These are phyloP conservation scores for Plasmodium blacklocki DNA, from an alignment of 169 alveolate species.

Conservation along the genomic window DNA sequence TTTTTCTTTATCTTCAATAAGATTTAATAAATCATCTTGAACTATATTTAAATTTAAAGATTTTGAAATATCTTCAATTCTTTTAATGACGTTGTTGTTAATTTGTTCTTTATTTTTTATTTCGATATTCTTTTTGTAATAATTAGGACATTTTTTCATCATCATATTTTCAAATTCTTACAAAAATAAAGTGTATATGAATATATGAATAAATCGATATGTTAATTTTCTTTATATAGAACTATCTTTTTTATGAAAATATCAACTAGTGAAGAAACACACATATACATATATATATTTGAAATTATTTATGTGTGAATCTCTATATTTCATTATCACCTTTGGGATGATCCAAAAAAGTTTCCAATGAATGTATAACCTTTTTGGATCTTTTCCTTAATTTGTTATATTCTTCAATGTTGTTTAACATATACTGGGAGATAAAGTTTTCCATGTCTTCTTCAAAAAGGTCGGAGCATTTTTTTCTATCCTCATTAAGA, in stretches of 20 bases:
- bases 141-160: conserved; percentile 48
- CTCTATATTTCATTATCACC: conserved; percentile 14
- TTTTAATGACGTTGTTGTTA: conserved; percentile 11
- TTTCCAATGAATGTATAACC: conserved; percentile 13
- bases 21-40: background rate
- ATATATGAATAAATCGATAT: background rate
- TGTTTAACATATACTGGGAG: conserved; percentile 21
- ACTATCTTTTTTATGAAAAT: background rate
- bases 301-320: background rate
- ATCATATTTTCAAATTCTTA: conserved; percentile 12
- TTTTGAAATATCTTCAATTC: conserved; percentile 16
- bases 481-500: conserved; percentile 45
- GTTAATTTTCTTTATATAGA: background rate
- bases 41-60: conserved; percentile 15
- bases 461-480: conserved; percentile 47
- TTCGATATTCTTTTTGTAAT: conserved; percentile 14
- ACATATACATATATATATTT: background rate
- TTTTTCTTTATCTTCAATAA: background rate
- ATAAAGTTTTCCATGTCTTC: conserved; percentile 44
- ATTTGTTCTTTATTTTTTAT: conserved; percentile 24
- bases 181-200: background rate
- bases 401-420: conserved; percentile 24
- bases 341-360: conserved; percentile 9
- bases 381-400: conserved; percentile 45
- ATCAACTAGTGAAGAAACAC: background rate